phyloP scores from a whole-genome alignment of 2,329 filamentous ascomycete genomes.

The Fusarium succisae region DNA sequence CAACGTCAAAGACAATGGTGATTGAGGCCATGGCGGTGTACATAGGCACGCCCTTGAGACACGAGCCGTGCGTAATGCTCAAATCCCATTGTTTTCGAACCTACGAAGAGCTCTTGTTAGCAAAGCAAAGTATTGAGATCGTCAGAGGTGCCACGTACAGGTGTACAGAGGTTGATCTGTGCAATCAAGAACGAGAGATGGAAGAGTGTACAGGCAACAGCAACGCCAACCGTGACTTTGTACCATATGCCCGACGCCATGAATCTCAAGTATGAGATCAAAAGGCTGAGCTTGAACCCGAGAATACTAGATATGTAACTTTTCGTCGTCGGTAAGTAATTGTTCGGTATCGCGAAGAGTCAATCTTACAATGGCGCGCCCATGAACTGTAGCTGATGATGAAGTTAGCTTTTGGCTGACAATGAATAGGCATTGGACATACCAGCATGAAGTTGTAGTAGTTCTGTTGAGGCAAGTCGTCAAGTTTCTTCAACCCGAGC shows the following conservation, averaged over 20 bases:
- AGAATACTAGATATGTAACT: conserved; percentile 55
- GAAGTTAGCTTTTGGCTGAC: background rate
- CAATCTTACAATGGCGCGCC: conserved; percentile 53
- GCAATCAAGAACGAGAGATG: conserved; percentile 52
- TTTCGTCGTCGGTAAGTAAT: background rate
- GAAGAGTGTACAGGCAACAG: conserved; percentile 48
- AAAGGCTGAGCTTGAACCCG: conserved; percentile 57
- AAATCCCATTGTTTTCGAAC: conserved; percentile 54
- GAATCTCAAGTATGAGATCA: conserved; percentile 57
- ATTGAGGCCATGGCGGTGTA: conserved; percentile 55
- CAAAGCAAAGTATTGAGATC: background rate
- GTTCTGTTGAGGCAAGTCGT: conserved; percentile 51
- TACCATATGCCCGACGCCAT: conserved; percentile 50
- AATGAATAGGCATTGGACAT: rapidly evolving
- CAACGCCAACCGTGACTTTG: conserved; percentile 46
- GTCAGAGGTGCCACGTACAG: conserved; percentile 28
- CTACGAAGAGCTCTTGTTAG: background rate
- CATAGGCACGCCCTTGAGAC: conserved; percentile 52
- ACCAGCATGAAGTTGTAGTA: conserved; percentile 46
- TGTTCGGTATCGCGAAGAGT: background rate
- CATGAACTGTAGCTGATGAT: conserved; percentile 49
- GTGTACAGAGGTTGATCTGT: conserved; percentile 50
- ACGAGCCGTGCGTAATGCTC: conserved; percentile 47
- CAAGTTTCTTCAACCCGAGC: conserved; percentile 48
- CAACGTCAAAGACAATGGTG: conserved; percentile 54